Conservation (phyloP, 192 early-diverging fungal species). For the Coemansia sp. region DNA sequence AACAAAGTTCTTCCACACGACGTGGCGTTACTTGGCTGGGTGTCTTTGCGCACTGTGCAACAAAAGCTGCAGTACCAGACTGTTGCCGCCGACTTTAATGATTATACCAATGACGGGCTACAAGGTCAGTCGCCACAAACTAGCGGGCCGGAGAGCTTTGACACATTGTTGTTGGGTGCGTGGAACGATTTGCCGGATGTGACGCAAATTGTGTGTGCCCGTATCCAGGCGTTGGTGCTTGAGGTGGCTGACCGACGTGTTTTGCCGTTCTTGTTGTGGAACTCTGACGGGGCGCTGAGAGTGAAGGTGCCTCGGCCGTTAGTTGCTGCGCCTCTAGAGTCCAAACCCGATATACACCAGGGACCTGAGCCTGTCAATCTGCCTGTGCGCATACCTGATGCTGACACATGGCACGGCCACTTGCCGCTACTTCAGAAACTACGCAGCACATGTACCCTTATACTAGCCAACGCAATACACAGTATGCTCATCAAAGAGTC, state of each 20-base stretch:
- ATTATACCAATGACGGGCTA: background rate
- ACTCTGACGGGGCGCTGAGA: background rate
- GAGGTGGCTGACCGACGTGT: background rate
- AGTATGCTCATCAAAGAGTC: background rate
- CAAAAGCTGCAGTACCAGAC: constrained; percentile 17
- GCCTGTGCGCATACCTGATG: constrained; percentile 18
- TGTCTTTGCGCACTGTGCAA: constrained; percentile 23
- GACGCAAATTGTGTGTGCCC: constrained; percentile 15
- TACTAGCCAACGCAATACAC: constrained; percentile 6
- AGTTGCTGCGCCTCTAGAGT: background rate
- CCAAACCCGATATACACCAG: background rate
- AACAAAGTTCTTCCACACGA: constrained; percentile 34
- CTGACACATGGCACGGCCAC: constrained; percentile 14
- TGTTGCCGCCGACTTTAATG: background rate
- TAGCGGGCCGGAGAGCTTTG: background rate
- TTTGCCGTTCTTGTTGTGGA: constrained; percentile 14
- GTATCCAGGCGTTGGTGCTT: constrained; percentile 12
- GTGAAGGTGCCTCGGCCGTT: background rate
- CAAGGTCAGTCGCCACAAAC: background rate
- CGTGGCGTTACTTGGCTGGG: constrained; percentile 40
- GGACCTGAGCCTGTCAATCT: background rate
- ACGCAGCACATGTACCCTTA: background rate
- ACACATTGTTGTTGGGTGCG: constrained; percentile 1
- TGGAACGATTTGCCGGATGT: constrained; percentile 5
- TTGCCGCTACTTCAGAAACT: constrained; percentile 16